Base-by-base conservation (phyloP, 306 rosid species). In the Herpetospermum pedunculosum region DNA sequence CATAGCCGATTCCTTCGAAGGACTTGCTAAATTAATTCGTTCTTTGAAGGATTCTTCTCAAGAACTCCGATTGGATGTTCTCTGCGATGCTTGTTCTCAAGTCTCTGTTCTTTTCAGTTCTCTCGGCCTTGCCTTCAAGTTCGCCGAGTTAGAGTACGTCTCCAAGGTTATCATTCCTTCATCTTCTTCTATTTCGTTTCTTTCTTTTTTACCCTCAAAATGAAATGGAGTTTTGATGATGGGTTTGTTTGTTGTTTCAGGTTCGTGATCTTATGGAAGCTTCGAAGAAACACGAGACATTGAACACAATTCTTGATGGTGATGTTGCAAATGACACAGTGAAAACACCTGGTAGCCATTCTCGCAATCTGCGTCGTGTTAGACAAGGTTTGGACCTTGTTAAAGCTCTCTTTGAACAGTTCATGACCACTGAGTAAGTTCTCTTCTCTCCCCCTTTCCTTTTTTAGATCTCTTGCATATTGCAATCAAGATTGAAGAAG, bases 371-470 rank as follows among this genome's bases (percentile, higher is more conserved):
- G 34, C 97, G 97, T 14, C 88, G 99, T 41, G 97, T 94, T 79
- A 87, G 95, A 67, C 99, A 89, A 88, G 98, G 99, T 59, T 83
- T 94, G 76, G 99, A 88, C 81, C 97, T 94, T 64, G 75, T 94
- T 85, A 89, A 91, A 87, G 95, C 84, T 63, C 81, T 94, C 70
- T 94, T 94, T n/a, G 83, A 91, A 54, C 83, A 83, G 11, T 89
- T 94, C 59, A 57, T 85, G 75, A 53, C 88, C 0, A 79, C 86
- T 1, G 84, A 86, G 99, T 94, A 89, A 12, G 90, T 18, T 69
- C 11, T n/a, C n/a, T n/a, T n/a, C n/a, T n/a, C n/a, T n/a, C n/a
- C n/a, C n/a, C n/a, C n/a, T n/a, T n/a, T n/a, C n/a, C n/a, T n/a
- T n/a, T n/a, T n/a, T n/a, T n/a, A n/a, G n/a, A n/a, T n/a, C n/a